phyloP scores from a whole-genome alignment of 2,329 filamentous ascomycete genomes.

The Diaporthe caulivora region DNA sequence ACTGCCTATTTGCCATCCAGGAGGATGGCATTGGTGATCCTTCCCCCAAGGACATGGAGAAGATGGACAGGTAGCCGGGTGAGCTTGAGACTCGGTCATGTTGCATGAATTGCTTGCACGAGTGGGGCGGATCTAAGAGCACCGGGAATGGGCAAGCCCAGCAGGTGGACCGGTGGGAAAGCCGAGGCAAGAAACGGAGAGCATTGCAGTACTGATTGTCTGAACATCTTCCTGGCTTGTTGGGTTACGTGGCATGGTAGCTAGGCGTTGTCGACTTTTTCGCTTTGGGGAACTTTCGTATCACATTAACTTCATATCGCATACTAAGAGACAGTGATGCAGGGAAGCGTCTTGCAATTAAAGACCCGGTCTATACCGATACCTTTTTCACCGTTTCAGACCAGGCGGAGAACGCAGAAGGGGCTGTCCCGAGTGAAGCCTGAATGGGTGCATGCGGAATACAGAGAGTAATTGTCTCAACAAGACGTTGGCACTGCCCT shows the following conservation, averaged over 20 bases:
- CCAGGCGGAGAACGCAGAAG: background rate
- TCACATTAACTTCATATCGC: conserved; percentile 1
- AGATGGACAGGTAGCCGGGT: conserved; percentile 58
- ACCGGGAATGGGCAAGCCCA: background rate
- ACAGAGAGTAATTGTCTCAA: background rate
- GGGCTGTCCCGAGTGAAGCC: background rate
- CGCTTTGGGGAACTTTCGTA: conserved; percentile 17
- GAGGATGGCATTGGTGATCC: conserved; percentile 98
- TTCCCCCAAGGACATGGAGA: conserved; percentile 93
- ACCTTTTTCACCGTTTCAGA: background rate
- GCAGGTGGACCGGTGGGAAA: background rate
- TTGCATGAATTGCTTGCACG: conserved; percentile 3
- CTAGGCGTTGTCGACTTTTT: conserved; percentile 38
- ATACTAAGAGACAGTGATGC: background rate
- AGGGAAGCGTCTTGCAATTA: background rate
- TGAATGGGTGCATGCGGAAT: too few relatives aligned
- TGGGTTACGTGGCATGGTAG: conserved; percentile 29
- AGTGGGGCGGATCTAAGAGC: background rate
- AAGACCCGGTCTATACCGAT: background rate
- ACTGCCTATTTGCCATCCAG: conserved; percentile 95
- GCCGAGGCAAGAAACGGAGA: background rate
- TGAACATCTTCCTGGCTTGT: conserved; percentile 20
- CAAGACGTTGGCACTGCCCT: too few relatives aligned
- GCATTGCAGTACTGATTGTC: background rate
- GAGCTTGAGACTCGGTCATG: conserved; percentile 40